These are phyloP conservation scores for Erythrobasidium yunnanense DNA, from an alignment of 768 basidiomycete species.

Conservation along the genomic window DNA sequence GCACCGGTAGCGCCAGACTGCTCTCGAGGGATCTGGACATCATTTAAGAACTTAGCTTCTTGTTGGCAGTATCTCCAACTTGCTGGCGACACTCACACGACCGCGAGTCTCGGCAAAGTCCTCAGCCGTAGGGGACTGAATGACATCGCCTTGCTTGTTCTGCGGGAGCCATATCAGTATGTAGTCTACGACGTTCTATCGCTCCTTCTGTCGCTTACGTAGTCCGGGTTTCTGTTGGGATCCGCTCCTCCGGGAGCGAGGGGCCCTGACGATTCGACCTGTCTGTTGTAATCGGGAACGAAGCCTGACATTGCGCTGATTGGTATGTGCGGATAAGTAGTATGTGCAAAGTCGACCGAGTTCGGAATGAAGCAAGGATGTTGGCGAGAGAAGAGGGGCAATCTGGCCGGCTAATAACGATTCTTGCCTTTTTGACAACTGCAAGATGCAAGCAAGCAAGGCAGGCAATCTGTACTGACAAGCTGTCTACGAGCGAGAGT, in stretches of 20 bases:
- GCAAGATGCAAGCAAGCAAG: too few relatives aligned
- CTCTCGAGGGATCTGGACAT: slow-evolving; percentile 14
- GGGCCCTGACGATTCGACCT: slow-evolving; percentile 10
- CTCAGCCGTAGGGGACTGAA: too few relatives aligned
- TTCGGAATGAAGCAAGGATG: too few relatives aligned
- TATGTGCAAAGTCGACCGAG: neutral
- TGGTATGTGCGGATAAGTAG: neutral
- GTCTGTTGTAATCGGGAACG: slow-evolving; percentile 16
- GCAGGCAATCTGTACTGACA: too few relatives aligned
- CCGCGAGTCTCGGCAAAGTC: too few relatives aligned
- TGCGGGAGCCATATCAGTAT: neutral
- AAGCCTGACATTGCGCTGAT: slow-evolving; percentile 11
- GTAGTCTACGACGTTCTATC: neutral
- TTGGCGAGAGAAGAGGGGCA: too few relatives aligned
- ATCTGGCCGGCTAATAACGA: too few relatives aligned
- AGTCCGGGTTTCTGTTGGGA: slow-evolving; percentile 10
- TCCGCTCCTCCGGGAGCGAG: slow-evolving; percentile 6
- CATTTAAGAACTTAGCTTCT: too few relatives aligned
- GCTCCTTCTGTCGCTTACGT: neutral
- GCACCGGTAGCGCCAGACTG: slow-evolving; percentile 21
- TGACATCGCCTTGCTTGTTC: slow-evolving; percentile 25
- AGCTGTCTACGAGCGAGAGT: too few relatives aligned
- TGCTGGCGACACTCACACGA: too few relatives aligned
- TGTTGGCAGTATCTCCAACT: too few relatives aligned
- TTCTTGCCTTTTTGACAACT: too few relatives aligned